Percentiles rank a stretch among this genome's conserved stretches.
Evolutionary conservation across 2,329 filamentous ascomycete species (phyloP).

Genomic region (Bisporella sp.): DNA sequence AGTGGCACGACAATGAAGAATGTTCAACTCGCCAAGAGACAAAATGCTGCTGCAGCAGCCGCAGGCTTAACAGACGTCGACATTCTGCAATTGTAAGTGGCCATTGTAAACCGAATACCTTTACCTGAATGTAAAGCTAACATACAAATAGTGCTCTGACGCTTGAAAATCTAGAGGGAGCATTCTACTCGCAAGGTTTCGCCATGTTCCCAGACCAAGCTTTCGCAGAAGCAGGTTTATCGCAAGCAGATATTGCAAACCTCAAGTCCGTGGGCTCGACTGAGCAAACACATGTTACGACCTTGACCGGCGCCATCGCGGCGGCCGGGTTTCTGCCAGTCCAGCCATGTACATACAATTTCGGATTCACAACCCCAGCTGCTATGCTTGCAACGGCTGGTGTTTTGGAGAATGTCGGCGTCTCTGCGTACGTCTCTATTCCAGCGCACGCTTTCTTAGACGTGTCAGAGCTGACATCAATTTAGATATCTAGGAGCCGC

Average conservation of each 20-base stretch:
- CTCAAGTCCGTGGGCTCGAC: constrained; percentile 55
- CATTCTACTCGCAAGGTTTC: constrained; percentile 68
- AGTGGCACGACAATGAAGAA: constrained; percentile 16
- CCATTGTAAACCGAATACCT: background rate
- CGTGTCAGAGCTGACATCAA: no score
- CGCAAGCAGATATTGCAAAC: constrained; percentile 46
- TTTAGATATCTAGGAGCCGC: constrained; percentile 56
- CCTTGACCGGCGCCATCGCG: constrained; percentile 53
- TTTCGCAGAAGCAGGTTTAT: constrained; percentile 57
- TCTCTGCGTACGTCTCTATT: constrained; percentile 49
- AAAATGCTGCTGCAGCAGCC: constrained; percentile 23
- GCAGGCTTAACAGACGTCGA: constrained; percentile 39
- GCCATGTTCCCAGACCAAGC: constrained; percentile 56
- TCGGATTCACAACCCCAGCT: constrained; percentile 57
- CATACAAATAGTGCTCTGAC: constrained; percentile 52
- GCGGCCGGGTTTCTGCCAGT: constrained; percentile 59
- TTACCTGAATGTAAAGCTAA: background rate
- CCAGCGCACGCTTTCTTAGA: background rate
- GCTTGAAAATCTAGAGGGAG: constrained; percentile 66
- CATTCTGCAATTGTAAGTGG: constrained; percentile 45
- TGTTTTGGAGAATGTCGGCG: constrained; percentile 65
- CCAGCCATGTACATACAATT: constrained; percentile 65
- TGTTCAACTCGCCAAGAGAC: constrained; percentile 19
- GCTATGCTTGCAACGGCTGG: constrained; percentile 63
- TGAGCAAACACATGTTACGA: constrained; percentile 55